Base-by-base conservation (phyloP, 495 filamentous ascomycete genomes). In the Penicillium robsamsonii region DNA sequence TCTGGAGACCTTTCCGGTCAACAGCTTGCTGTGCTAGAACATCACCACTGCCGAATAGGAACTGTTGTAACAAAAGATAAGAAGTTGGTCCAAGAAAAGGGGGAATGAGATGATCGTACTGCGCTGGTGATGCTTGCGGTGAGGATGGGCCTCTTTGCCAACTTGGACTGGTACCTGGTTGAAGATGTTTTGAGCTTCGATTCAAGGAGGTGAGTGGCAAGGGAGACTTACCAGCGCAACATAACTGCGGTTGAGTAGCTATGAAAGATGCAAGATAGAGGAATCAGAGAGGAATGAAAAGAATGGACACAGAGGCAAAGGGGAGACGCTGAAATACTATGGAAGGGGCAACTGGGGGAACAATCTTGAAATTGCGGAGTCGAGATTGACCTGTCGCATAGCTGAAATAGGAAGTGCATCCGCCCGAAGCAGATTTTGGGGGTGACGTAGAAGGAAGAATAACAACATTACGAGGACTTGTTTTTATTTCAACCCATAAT, bases 1-100 rank as follows among this genome's bases (percentile, higher is more conserved):
- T 89, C 45, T 86, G 74, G 27, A 88, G 57, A 33, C 92, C 92
- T 62, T 78, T 82, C 67, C 83, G 85, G 73, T 97, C 94, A 50
- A 98, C 89, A n/a, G 75, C 79, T 72, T 98, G 94, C 65, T 98
- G 94, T n/a, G 94, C 90, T 51, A 96, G 82, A 50, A 87, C 78
- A 73, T 98, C 94, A 57, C 94, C 94, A 17, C 91, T 85, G 37
- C 87, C 92, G 70, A 97, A 98, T 53, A 98, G 84, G 47, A 96
- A 71, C 86, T 88, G 41, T 20, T 13, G 13, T 55, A 4, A 18
- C 17, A 38, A 22, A 25, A 44, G 29, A 46, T 52, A 12, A 27
- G 40, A 11, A 42, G 11, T 4, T 30, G 46, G 30, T 38, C 41
- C 20, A 53, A 46, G 24, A 2, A 13, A 46, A 20, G 37, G 2